Evolutionary conservation across 2,329 filamentous ascomycete genomes (phyloP), one percentile per base, ranked within the genome.

Genomic region (Penicillium psychrosexuale): DNA sequence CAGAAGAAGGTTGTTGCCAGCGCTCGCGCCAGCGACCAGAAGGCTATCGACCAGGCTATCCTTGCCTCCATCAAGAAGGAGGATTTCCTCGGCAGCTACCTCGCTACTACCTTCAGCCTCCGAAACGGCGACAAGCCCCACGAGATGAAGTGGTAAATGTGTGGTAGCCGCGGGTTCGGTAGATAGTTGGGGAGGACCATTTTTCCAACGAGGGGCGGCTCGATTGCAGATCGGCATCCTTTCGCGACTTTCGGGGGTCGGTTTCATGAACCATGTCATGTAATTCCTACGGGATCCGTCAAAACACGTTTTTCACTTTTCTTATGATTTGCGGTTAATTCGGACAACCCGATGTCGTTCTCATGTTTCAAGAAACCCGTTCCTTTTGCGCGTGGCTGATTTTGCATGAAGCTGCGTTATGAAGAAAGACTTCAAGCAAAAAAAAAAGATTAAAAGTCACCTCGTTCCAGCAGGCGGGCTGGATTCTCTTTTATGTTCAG

Each of bases 71-170:
- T 99, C 85, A 97, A 97, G 90, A 97, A 97, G 88, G 91, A 96
- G 80, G 89, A 91, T 70, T 83, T 93, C 81, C 89, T 99, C 72
- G 81, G 86, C 77, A 90, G 88, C 82, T 99, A 99, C 87, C 90
- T 99, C 72, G 85, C 85, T 76, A 90, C 88, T 80, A 91, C 88
- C 77, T 99, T 99, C 90, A 95, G 90, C 87, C 88, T 99, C 81
- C 90, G 93, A 83, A 97, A 92, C 85, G 94, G 94, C 76, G 93
- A 99, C 86, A 92, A 93, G 88, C 94, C 94, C 82, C 94, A 99
- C 84, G 90, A 96, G 87, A 97, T 99, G 94, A 90, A 90, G 82
- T 99, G 93, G 87, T 99, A 97, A 82, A 86, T 71, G 63, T 62
- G 69, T 62, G 66, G 68, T 66, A 65, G 71, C 69, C 69, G 70